phyloP scores from a whole-genome alignment of 225 moss, liverwort and hornwort species.

The Polytrichum formosum region DNA sequence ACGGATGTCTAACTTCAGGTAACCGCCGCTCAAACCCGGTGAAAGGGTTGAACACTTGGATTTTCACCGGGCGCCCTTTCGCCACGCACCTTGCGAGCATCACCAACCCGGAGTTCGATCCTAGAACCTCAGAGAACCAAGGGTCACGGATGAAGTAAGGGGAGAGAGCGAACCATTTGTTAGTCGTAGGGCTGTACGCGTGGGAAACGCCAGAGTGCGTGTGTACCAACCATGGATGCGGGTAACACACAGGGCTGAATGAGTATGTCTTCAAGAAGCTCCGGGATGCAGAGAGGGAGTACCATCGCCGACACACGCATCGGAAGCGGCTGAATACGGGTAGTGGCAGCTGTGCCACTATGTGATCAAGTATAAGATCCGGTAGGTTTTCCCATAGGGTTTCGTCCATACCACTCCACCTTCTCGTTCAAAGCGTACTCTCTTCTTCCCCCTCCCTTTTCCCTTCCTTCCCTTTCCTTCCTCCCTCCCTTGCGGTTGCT shows the following conservation, averaged over 20 bases:
- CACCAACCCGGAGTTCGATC: constrained; percentile 35
- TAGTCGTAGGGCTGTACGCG: constrained; percentile 40
- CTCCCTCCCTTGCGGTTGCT: not conserved
- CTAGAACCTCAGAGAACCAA: constrained; percentile 45
- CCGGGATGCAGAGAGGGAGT: constrained; percentile 33
- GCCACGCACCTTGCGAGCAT: constrained; percentile 30
- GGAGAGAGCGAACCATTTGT: constrained; percentile 52
- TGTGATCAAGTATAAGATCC: constrained; percentile 46
- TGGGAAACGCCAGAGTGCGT: constrained; percentile 31
- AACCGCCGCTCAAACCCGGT: constrained; percentile 39
- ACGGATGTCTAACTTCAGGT: constrained; percentile 49
- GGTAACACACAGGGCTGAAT: constrained; percentile 34
- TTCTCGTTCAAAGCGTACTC: not conserved
- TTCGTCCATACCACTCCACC: constrained; percentile 35
- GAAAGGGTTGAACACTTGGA: constrained; percentile 51
- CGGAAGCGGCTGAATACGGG: constrained; percentile 51
- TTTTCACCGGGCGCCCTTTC: constrained; percentile 31
- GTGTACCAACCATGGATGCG: constrained; percentile 55
- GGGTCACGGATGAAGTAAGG: constrained; percentile 54
- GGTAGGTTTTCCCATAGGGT: constrained; percentile 49
- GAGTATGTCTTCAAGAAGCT: constrained; percentile 44
- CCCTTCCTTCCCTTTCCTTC: not conserved
- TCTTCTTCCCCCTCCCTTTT: constrained; percentile 14
- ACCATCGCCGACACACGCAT: constrained; percentile 46
- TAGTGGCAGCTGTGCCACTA: constrained; percentile 46